Base-by-base conservation (phyloP, 2,329 filamentous ascomycete species). In the Aotearoamyces nothofagi region DNA sequence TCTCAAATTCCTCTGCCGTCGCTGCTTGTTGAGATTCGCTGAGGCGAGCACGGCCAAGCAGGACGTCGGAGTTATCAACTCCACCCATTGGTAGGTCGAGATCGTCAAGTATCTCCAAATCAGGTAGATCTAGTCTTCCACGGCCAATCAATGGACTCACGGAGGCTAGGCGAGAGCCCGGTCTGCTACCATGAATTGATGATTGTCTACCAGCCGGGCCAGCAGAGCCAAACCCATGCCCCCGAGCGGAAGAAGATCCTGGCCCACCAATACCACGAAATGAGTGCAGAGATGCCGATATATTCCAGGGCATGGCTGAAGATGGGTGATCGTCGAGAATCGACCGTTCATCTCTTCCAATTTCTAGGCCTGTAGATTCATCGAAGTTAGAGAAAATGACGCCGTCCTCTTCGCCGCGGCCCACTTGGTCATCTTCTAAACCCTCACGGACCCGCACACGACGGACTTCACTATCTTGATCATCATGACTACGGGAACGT, bases 281-380 rank as follows among this genome's bases (percentile, higher is more conserved):
- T 3, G 33, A 22, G 4, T 47, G 24, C 50, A 61, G 44, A 2
- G 67, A 70, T 3, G 64, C 60, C 5, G 60, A 67, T 24, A 65
- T 54, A 38, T 79, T 79, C 75, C 75, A 80, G 8, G 75, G 75
- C 61, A 79, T 71, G n/a, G 63, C 55, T 4, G 65, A 69, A 14
- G 69, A 68, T 15, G 67, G 66, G 30, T 75, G 67, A 33, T 92
- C 78, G 4, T 70, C 68, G 30, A 90, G 63, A 5, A 69, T 66
- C 1, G 68, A 63, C 1, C 61, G 66, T 1, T 68, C 77, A 23
- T 80, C 69, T 52, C 81, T 70, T 12, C 75, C 79, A 14, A 81
- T 51, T 49, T 92, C 83, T 12, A 77, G 50, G 6, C 66, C 66
- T 37, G 33, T 32, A 13, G 13, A 22, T 2, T 35, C 34, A n/a